phyloP scores from a whole-genome alignment of 441 rosid species.

The Pelargonium citronellum region DNA sequence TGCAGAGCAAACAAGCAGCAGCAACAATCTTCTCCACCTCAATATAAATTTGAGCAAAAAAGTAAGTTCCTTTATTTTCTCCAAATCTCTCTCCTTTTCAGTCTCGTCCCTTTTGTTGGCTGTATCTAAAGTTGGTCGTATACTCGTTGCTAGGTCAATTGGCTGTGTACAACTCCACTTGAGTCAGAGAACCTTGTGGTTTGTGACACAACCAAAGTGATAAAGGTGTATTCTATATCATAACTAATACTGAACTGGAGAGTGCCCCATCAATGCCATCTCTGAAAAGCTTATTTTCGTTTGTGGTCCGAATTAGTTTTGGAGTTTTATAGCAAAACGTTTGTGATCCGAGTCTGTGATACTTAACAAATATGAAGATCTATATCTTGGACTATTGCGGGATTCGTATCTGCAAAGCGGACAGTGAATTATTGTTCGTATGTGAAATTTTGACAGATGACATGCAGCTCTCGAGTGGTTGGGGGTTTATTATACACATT shows the following conservation, averaged over 20 bases:
- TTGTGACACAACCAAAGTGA: slow-evolving; percentile 83
- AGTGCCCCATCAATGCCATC: not conserved
- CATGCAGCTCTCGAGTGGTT: not conserved
- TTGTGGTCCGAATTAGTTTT: not conserved
- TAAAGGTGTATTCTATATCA: slow-evolving; percentile 57
- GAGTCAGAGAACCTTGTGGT: slow-evolving; percentile 75
- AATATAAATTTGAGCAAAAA: slow-evolving; percentile 56
- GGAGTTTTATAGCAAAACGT: not conserved
- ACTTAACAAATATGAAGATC: no score
- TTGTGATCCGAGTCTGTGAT: no score
- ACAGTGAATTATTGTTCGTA: no score
- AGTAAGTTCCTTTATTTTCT: slow-evolving; percentile 29
- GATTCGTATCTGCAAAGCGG: no score
- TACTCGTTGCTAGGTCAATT: slow-evolving; percentile 60
- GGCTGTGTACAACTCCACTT: slow-evolving; percentile 71
- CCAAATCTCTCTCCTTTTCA: no score
- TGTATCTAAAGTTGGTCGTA: slow-evolving; percentile 4
- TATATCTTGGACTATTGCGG: no score
- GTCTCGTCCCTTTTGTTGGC: not conserved
- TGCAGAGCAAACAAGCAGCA: slow-evolving; percentile 27
- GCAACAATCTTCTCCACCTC: slow-evolving; percentile 38
- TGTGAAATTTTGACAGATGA: not conserved
- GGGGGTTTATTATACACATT: not conserved
- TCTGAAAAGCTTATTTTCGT: no score
- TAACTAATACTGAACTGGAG: slow-evolving; percentile 21